These are phyloP conservation scores for Fraxinus platypoda DNA, from an alignment of 305 asterid genomes.

Conservation along the genomic window DNA sequence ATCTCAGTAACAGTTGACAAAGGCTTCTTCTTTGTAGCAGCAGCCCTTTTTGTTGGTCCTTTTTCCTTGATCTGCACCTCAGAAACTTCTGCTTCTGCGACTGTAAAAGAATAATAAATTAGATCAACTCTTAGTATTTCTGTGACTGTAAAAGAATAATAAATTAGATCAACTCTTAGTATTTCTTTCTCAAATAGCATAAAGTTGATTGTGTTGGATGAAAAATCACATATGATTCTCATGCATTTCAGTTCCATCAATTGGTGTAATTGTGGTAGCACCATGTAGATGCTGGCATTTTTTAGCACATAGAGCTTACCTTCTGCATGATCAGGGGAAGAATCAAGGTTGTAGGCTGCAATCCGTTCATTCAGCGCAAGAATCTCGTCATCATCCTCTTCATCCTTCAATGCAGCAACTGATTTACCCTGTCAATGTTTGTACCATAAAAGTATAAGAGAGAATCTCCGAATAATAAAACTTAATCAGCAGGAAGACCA, in stretches of 20 bases:
- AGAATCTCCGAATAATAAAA: not conserved
- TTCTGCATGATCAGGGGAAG: slow-evolving; percentile 74
- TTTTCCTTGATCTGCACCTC: slow-evolving; percentile 36
- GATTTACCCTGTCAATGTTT: slow-evolving; percentile 46
- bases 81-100: slow-evolving; percentile 45
- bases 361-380: slow-evolving; percentile 67
- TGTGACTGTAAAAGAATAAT: slow-evolving; percentile 31
- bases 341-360: slow-evolving; percentile 78
- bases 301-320: slow-evolving; percentile 36
- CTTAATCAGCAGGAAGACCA: not conserved
- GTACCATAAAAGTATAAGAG: not conserved
- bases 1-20: slow-evolving; percentile 39
- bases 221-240: not conserved
- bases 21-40: slow-evolving; percentile 53
- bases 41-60: slow-evolving; percentile 56
- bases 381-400: slow-evolving; percentile 57
- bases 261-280: not conserved
- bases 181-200: not conserved
- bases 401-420: slow-evolving; percentile 27
- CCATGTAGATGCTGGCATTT: not conserved
- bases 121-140: not conserved
- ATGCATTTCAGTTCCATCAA: not conserved
- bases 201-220: not conserved
- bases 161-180: not conserved
- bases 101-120: slow-evolving; percentile 29